Percentiles rank a stretch among this genome's conserved stretches.
phyloP scores from a whole-genome alignment of 139 green algal genomes.

The Gonium pectorale region DNA sequence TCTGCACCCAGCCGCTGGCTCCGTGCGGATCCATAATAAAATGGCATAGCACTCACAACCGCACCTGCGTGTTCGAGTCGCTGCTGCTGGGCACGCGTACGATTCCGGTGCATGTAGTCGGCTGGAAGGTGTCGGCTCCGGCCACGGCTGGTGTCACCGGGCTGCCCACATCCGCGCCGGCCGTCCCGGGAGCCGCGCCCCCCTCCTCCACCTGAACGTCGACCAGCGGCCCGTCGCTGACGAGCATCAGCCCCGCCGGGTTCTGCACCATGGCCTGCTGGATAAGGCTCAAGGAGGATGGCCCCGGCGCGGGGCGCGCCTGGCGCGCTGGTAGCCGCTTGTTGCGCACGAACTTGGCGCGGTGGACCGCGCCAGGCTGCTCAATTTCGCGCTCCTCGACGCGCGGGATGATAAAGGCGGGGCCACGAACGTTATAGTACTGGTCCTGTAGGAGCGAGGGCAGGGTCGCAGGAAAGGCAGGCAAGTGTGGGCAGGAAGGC shows the following conservation, averaged over 20 bases:
- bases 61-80: not conserved
- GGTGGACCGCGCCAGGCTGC: not conserved
- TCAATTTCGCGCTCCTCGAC: constrained; percentile 26
- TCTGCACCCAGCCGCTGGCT: too few relatives aligned
- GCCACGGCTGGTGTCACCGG: not conserved
- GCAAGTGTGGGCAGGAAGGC: too few relatives aligned
- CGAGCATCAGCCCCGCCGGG: not conserved
- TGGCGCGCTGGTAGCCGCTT: constrained; percentile 17
- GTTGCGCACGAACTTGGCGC: constrained; percentile 12
- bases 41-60: too few relatives aligned
- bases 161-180: not conserved
- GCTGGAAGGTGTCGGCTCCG: too few relatives aligned
- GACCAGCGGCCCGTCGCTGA: constrained; percentile 13
- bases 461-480: too few relatives aligned
- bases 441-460: not conserved
- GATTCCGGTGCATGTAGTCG: constrained; percentile 30
- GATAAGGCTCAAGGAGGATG: constrained; percentile 20
- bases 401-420: constrained; percentile 21
- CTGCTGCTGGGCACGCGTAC: constrained; percentile 14
- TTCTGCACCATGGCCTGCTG: constrained; percentile 8
- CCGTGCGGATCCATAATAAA: too few relatives aligned
- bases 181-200: not conserved
- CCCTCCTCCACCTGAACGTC: constrained; percentile 16
- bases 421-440: constrained; percentile 37
- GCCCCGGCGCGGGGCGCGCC: not conserved